Evolutionary conservation across 2,329 filamentous ascomycete species (phyloP).

Genomic region (Cladosporium halotolerans): DNA sequence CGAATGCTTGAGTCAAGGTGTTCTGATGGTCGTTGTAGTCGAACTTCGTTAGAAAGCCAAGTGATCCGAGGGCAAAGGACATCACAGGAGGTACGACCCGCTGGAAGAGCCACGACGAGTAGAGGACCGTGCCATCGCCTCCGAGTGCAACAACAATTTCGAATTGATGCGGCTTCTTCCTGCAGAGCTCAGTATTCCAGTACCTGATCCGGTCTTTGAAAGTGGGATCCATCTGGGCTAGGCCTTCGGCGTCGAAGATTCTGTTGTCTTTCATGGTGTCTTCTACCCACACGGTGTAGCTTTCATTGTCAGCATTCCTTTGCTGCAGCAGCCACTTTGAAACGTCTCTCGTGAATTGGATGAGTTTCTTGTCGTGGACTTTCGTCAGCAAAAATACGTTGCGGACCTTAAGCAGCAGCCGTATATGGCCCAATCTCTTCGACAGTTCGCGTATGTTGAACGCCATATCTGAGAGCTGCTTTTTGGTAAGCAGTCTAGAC

Average conservation of each 20-base stretch:
- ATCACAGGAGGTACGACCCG: conserved; percentile 88
- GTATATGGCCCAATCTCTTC: conserved; percentile 75
- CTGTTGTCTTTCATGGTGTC: conserved; percentile 64
- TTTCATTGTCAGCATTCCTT: conserved; percentile 54
- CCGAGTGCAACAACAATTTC: conserved; percentile 79
- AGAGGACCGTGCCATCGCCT: conserved; percentile 94
- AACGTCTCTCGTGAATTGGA: conserved; percentile 70
- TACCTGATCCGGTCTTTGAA: conserved; percentile 61
- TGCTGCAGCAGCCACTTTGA: conserved; percentile 69
- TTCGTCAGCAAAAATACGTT: conserved; percentile 88
- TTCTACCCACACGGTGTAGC: conserved; percentile 75
- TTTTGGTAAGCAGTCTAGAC: conserved; percentile 83
- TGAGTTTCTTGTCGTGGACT: conserved; percentile 75
- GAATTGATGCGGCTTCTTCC: conserved; percentile 73
- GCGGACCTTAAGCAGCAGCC: conserved; percentile 72
- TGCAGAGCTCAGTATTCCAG: conserved; percentile 78
- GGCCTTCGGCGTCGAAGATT: conserved; percentile 64
- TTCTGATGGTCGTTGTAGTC: conserved; percentile 71
- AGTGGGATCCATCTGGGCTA: conserved; percentile 57
- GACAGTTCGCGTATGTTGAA: conserved; percentile 89
- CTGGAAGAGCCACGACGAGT: conserved; percentile 95
- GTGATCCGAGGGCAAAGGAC: conserved; percentile 82
- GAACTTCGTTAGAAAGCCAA: conserved; percentile 95
- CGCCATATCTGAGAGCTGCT: conserved; percentile 92
- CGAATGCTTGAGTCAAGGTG: conserved; percentile 66